phyloP scores from a whole-genome alignment of 2,329 filamentous ascomycete species.

The Penicillium sp. region DNA sequence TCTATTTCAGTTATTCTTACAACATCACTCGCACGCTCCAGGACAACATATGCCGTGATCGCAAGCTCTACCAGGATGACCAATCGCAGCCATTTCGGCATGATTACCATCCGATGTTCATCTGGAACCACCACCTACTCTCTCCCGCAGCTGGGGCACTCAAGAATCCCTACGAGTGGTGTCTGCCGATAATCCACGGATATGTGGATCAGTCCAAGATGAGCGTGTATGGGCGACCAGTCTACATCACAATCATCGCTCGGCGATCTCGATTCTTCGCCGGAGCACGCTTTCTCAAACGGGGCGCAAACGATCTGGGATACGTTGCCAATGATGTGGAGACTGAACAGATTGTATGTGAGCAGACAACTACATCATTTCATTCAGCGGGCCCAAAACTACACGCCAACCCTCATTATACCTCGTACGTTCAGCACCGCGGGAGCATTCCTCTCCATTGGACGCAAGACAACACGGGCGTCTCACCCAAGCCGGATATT shows the following conservation, averaged over 20 bases:
- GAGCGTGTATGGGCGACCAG: conserved; percentile 79
- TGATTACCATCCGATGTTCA: conserved; percentile 94
- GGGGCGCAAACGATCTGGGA: conserved; percentile 87
- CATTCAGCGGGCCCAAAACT: conserved; percentile 82
- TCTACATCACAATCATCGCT: conserved; percentile 92
- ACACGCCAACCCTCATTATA: conserved; percentile 86
- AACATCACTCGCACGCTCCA: conserved; percentile 90
- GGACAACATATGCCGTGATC: conserved; percentile 81
- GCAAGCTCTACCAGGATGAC: conserved; percentile 65
- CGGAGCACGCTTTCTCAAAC: conserved; percentile 88
- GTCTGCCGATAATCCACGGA: conserved; percentile 88
- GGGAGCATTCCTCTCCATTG: conserved; percentile 96
- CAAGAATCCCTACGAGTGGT: conserved; percentile 89
- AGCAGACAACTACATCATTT: conserved; percentile 90
- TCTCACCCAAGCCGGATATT: conserved; percentile 94
- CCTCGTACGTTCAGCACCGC: conserved; percentile 93
- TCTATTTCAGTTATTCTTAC: conserved; percentile 99
- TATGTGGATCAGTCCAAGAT: conserved; percentile 89
- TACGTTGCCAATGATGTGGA: conserved; percentile 99
- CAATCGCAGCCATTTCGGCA: conserved; percentile 61
- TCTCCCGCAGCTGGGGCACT: conserved; percentile 67
- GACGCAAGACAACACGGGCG: conserved; percentile 93
- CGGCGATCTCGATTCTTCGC: conserved; percentile 89
- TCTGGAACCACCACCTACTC: conserved; percentile 92
- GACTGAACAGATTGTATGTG: conserved; percentile 96